Base-by-base conservation (phyloP, 2,329 filamentous ascomycete species). In the Domatiomyces catenatus region DNA sequence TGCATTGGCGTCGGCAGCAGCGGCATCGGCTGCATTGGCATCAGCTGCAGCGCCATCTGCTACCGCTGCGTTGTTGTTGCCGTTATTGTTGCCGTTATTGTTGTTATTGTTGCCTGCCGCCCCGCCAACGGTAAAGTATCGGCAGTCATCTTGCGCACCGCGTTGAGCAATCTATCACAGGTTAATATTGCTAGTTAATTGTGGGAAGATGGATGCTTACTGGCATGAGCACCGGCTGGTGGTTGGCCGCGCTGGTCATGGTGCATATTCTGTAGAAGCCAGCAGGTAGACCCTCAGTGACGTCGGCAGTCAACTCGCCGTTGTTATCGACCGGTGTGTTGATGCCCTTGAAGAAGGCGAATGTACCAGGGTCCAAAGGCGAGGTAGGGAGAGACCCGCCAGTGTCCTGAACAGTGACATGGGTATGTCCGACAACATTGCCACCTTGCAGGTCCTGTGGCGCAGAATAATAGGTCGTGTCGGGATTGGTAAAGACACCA, bases 201-300 rank as follows among this genome's bases (percentile, higher is more conserved):
- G 42, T 47, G 19, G 45, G 2, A 5, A 8, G 5, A 20, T 15
- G 10, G 12, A 19, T 15, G 56, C 57, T 56, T 54, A 60, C 59
- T 24, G 75, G 75, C 75, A 79, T 79, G 20, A 75, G 58, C 1
- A 78, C 75, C 12, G 74, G 75, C 62, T 77, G 75, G 61, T 83
- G 80, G 69, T 83, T 83, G 58, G 76, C 68, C n/a, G 80, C 67
- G 53, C 73, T 67, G 24, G 73, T 71, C 75, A 83, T 80, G 59
- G 75, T 77, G 71, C 80, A 83, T 54, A 80, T 66, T 58, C 80
- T 77, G 67, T 82, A 83, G 68, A 76, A 78, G 36, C 79, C 79
- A 2, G 71, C 69, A 2, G 77, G 76, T 2, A 83, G 74, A 59
- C 79, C 80, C 51, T 73, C 75, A 1, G 68, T 66, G 20, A 83